Conservation (phyloP, 139 green algal species). For the Chlamydomonas eustigma region DNA sequence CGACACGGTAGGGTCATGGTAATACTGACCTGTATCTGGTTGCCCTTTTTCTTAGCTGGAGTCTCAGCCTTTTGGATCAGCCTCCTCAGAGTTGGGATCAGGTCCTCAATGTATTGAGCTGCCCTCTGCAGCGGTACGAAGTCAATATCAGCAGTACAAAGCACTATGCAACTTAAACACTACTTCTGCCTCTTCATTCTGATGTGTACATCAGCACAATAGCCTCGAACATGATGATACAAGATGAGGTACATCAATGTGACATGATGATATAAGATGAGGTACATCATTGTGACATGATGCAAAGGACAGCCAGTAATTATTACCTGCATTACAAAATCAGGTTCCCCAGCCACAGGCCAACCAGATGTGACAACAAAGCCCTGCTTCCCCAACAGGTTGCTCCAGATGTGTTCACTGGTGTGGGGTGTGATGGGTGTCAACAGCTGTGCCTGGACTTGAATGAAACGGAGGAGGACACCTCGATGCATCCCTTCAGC, state of each 20-base stretch:
- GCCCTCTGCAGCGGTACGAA: slow-evolving; percentile 21
- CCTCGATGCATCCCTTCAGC: not conserved
- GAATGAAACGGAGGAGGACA: slow-evolving; percentile 15
- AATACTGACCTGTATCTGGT: not conserved
- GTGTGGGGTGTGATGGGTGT: slow-evolving; percentile 91
- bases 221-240: no score
- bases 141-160: no score
- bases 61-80: slow-evolving; percentile 75
- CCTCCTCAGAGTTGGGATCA: slow-evolving; percentile 70
- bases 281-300: not conserved
- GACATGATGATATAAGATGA: no score
- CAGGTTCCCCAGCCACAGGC: slow-evolving; percentile 55
- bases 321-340: slow-evolving; percentile 66
- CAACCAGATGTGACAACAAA: slow-evolving; percentile 73
- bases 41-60: slow-evolving; percentile 70
- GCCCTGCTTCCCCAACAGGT: slow-evolving; percentile 50
- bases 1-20: no score
- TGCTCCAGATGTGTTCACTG: slow-evolving; percentile 88
- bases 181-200: no score
- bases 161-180: no score
- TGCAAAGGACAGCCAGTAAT: not conserved
- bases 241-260: no score
- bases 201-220: no score
- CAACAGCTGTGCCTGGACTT: slow-evolving; percentile 72
- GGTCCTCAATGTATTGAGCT: slow-evolving; percentile 56